These are phyloP conservation scores for Turnera subulata DNA, from an alignment of 345 rosid genomes.

Conservation along the genomic window DNA sequence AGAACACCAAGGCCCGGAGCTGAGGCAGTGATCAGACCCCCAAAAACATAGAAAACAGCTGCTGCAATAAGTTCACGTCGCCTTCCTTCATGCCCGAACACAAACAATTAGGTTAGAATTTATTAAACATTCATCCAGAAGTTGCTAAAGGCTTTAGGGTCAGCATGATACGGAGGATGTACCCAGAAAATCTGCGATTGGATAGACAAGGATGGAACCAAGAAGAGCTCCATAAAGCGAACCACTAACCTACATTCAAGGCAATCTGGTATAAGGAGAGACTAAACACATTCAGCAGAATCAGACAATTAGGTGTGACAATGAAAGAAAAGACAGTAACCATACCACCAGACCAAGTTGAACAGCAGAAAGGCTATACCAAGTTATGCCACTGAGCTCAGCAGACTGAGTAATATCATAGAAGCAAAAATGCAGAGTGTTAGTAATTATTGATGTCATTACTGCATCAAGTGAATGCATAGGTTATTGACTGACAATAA, in stretches of 20 bases:
- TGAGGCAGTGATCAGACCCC: constrained; percentile 53
- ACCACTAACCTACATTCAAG: constrained; percentile 73
- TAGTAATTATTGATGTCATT: too few relatives aligned
- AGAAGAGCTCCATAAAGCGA: constrained; percentile 95
- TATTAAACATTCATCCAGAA: background rate
- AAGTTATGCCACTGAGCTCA: constrained; percentile 79
- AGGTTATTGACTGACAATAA: too few relatives aligned
- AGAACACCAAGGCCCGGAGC: constrained; percentile 73
- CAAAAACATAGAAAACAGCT: constrained; percentile 55
- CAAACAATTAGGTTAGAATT: constrained; percentile 1
- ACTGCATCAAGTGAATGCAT: too few relatives aligned
- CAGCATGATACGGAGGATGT: constrained; percentile 21
- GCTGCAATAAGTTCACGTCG: constrained; percentile 79
- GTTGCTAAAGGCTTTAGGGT: constrained; percentile 1
- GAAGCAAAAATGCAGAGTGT: constrained; percentile 13
- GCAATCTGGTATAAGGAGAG: constrained; percentile 3
- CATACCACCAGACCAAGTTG: constrained; percentile 95
- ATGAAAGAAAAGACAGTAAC: constrained; percentile 8
- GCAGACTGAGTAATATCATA: constrained; percentile 52
- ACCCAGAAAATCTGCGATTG: constrained; percentile 90
- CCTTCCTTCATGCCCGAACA: constrained; percentile 52
- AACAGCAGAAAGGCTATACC: constrained; percentile 83
- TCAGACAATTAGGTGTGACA: constrained; percentile 8
- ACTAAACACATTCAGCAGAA: constrained; percentile 5
- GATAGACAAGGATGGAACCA: constrained; percentile 81